Evolutionary conservation across 2,329 filamentous ascomycete genomes (phyloP), one percentile per base, ranked within the genome.

Genomic region (Fusarium xyrophilum): DNA sequence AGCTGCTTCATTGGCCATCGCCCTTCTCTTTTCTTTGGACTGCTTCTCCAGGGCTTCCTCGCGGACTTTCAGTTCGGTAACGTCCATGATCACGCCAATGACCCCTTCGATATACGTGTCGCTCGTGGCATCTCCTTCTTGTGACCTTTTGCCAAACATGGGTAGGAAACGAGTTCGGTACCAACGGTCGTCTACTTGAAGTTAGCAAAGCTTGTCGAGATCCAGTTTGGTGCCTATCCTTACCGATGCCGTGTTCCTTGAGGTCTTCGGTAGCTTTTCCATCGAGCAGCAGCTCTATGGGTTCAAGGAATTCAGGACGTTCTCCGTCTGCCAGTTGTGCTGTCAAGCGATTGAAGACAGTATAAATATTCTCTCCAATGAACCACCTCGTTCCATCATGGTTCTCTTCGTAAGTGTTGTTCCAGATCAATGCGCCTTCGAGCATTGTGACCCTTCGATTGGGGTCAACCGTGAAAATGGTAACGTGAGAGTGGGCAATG

Each of bases 51-150:
- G 76, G 39, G 89, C 87, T 44, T 68, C 40, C 38, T 70, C 67
- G 6, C 67, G 67, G 11, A 51, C 51, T 67, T 89, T 89, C 30
- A 93, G 77, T 71, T 93, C 90, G 0, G 91, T 93, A 9, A 93
- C 87, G 73, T 94, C 91, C 85, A 93, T 91, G 46, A 90, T 89
- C n/a, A 93, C 87, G 4, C 90, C 91, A 59, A 93, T 92, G 4
- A 92, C 90, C 3, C 91, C 91, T 66, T 92, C 88, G 23, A 93
- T 83, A 51, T 81, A 85, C 6, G 80, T 77, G 17, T 86, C 82
- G 17, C 77, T 69, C 7, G 68, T 79, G 6, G 79, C 79, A 68
- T 82, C 82, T 17, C 83, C 81, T 17, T 86, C 86, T 32, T 82
- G 80, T 3, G 84, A 81, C 44, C 85, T 84, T 56, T 88, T 86